These are phyloP conservation scores for Linum tenue DNA, from an alignment of 345 rosid species.

Conservation along the genomic window DNA sequence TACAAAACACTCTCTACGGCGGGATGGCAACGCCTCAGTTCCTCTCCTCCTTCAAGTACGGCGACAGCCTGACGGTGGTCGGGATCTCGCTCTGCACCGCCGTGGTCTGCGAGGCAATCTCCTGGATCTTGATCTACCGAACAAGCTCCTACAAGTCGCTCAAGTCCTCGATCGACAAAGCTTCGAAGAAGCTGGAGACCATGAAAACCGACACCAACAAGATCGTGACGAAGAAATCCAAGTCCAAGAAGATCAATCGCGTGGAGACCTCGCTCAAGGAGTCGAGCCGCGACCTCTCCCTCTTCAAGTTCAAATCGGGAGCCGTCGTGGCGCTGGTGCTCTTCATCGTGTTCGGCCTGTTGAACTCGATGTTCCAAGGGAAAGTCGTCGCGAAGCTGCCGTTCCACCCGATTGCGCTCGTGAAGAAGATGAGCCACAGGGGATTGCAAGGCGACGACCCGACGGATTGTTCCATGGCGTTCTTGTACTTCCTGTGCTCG, in stretches of 20 bases:
- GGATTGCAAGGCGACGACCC: conserved; percentile 75
- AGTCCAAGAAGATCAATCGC: conserved; percentile 93
- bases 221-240: conserved; percentile 56
- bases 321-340: conserved; percentile 69
- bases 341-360: conserved; percentile 45
- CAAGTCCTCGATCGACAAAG: too few relatives aligned
- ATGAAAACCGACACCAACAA: conserved; percentile 14
- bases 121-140: conserved; percentile 27
- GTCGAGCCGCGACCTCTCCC: conserved; percentile 85
- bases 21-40: conserved; percentile 14
- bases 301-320: conserved; percentile 99
- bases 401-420: conserved; percentile 61
- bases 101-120: conserved; percentile 82
- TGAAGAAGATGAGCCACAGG: conserved; percentile 89
- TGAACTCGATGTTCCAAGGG: conserved; percentile 89
- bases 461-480: conserved; percentile 96
- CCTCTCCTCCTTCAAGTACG: conserved; percentile 43
- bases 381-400: conserved; percentile 92
- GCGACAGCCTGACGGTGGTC: conserved; percentile 80
- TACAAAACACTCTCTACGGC: too few relatives aligned
- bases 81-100: conserved; percentile 96
- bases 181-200: too few relatives aligned
- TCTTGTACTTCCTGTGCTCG: conserved; percentile 71
- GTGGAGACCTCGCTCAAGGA: conserved; percentile 88
- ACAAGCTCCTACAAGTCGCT: too few relatives aligned